phyloP scores from a whole-genome alignment of 163 green algal species.

The Trebouxia gelatinosa region DNA sequence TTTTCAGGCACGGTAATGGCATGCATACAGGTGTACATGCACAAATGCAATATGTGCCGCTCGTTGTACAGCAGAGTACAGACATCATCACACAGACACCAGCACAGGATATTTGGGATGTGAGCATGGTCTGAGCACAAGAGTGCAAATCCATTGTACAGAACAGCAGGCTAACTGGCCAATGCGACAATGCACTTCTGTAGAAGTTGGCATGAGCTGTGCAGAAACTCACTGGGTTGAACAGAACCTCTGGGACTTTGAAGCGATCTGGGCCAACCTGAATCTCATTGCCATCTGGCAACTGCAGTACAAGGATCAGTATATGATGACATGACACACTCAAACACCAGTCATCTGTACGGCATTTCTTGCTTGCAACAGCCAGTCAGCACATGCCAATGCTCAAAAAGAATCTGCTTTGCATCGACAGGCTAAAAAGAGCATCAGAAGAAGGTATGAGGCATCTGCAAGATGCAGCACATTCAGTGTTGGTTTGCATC shows the following conservation, averaged over 20 bases:
- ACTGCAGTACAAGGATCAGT: slow-evolving; percentile 60
- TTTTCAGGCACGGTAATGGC: not conserved
- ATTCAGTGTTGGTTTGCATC: no score
- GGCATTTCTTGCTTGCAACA: not conserved
- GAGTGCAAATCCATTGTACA: not conserved
- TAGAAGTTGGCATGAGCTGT: slow-evolving; percentile 28
- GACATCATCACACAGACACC: no score
- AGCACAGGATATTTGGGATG: no score
- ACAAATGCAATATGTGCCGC: no score
- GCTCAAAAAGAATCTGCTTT: not conserved
- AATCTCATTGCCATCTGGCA: slow-evolving; percentile 93
- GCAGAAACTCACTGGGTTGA: slow-evolving; percentile 59
- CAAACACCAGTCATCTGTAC: not conserved
- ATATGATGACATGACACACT: not conserved
- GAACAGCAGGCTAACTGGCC: not conserved
- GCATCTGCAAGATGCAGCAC: no score
- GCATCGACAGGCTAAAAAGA: not conserved
- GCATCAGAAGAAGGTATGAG: not conserved
- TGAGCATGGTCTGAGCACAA: not conserved
- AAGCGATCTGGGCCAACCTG: slow-evolving; percentile 86
- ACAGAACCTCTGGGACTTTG: slow-evolving; percentile 80
- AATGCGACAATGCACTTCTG: not conserved
- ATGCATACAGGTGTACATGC: no score
- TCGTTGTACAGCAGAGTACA: no score
- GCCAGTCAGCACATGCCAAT: not conserved